These are phyloP conservation scores for Kalmanozyma brasiliensis DNA, from an alignment of 1,284 basidiomycete species.

Conservation along the genomic window DNA sequence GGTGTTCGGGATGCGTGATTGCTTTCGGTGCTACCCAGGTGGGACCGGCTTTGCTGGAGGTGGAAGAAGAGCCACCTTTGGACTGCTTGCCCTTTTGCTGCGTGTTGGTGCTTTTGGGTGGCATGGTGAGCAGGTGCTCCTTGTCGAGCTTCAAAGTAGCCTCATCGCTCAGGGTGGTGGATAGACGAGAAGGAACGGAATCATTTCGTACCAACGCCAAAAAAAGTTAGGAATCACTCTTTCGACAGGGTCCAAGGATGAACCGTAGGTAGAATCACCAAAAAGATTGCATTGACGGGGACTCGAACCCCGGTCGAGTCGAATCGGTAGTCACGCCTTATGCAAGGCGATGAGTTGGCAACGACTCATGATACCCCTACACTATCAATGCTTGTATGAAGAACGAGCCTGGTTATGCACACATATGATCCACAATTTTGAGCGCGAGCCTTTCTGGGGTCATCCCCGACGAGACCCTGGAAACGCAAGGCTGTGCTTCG, in stretches of 20 bases:
- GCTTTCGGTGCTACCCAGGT: conserved; percentile 30
- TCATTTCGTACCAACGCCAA: conserved; percentile 1
- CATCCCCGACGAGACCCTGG: no score
- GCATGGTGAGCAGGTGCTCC: conserved; percentile 4
- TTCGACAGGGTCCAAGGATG: neutral
- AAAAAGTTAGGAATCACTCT: conserved; percentile 1
- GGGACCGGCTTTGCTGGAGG: neutral
- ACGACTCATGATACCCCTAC: conserved; percentile 52
- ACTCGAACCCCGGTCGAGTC: conserved; percentile 59
- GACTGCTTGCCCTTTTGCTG: conserved; percentile 20
- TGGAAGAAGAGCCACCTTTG: neutral
- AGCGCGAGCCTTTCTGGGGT: neutral
- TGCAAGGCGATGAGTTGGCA: conserved; percentile 39
- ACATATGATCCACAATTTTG: neutral
- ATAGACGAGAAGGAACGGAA: neutral
- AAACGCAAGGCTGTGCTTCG: no score
- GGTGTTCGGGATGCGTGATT: conserved; percentile 40
- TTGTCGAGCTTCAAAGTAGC: neutral
- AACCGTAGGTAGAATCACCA: neutral
- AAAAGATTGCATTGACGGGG: conserved; percentile 52
- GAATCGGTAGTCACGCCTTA: conserved; percentile 38
- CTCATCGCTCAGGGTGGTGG: neutral
- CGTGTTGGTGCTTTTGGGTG: conserved; percentile 3
- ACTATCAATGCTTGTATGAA: conserved; percentile 40
- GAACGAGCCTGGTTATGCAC: neutral